These are phyloP conservation scores for Ophioceras dolichostomum DNA, from an alignment of 2,329 filamentous ascomycete genomes.

Conservation along the genomic window DNA sequence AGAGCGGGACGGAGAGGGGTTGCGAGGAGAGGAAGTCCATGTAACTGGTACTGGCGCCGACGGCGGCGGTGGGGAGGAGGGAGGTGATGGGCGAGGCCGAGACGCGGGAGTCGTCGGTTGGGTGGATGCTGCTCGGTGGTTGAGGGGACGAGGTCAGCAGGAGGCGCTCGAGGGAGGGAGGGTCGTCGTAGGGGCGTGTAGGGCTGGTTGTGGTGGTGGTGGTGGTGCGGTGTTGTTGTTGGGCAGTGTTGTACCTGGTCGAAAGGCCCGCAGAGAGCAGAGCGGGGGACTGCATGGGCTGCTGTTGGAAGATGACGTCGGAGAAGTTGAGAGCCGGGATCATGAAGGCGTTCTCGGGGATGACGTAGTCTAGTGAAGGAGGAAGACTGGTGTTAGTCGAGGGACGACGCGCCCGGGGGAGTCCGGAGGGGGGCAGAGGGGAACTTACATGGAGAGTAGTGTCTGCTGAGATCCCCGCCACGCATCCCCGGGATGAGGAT, in stretches of 20 bases:
- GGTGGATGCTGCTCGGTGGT: too few species aligned
- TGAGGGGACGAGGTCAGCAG: too few species aligned
- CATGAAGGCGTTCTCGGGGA: background rate
- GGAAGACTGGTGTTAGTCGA: too few species aligned
- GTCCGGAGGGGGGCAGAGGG: too few species aligned
- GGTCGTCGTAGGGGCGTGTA: too few species aligned
- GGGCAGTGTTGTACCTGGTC: background rate
- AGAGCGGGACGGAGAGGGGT: background rate
- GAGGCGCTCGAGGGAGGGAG: too few species aligned
- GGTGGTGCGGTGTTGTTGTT: background rate
- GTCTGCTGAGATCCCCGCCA: background rate
- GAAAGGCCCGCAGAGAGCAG: too few species aligned
- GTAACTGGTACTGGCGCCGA: background rate
- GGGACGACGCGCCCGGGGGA: too few species aligned
- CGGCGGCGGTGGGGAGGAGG: background rate
- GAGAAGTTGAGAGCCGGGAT: background rate
- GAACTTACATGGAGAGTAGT: slow-evolving; percentile 2
- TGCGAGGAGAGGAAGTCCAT: background rate
- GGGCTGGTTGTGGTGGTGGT: background rate
- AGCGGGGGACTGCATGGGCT: too few species aligned
- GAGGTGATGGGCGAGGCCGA: too few species aligned
- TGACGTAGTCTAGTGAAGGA: background rate
- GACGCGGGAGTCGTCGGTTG: too few species aligned
- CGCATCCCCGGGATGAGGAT: background rate
- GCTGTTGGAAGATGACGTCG: background rate